These are phyloP conservation scores for Pseudotulostoma volvatum DNA, from an alignment of 495 filamentous ascomycete genomes.

Conservation along the genomic window DNA sequence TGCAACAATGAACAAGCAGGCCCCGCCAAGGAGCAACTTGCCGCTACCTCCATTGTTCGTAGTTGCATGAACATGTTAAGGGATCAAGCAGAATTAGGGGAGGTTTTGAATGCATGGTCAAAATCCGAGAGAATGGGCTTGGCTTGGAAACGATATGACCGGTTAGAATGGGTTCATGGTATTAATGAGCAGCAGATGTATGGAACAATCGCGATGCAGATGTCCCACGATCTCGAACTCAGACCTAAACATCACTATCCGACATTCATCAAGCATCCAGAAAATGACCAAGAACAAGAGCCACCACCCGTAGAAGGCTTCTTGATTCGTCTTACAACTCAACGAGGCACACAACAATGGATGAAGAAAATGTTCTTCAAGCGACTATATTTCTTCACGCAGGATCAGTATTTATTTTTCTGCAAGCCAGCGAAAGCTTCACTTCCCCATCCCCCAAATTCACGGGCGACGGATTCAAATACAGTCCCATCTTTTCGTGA, in stretches of 20 bases:
- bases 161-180: conserved; percentile 60
- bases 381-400: conserved; percentile 51
- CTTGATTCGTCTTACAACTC: conserved; percentile 50
- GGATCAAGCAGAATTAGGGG: conserved; percentile 42
- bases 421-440: conserved; percentile 45
- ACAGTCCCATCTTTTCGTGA: conserved; percentile 41
- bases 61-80: conserved; percentile 44
- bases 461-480: conserved; percentile 13
- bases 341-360: conserved; percentile 41
- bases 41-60: conserved; percentile 38
- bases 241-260: conserved; percentile 56
- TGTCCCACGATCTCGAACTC: conserved; percentile 58
- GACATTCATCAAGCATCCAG: conserved; percentile 26
- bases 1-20: conserved; percentile 14
- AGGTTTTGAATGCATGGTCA: conserved; percentile 45
- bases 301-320: conserved; percentile 58
- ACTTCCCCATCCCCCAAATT: conserved; percentile 47
- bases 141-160: conserved; percentile 63
- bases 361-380: conserved; percentile 55
- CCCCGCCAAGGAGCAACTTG: conserved; percentile 30
- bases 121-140: conserved; percentile 48
- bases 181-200: conserved; percentile 59
- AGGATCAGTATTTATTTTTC: conserved; percentile 54
- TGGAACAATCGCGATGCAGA: conserved; percentile 55
- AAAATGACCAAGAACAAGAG: conserved; percentile 32